A percentile compares a stretch with the other conserved stretches of the same genome.
Evolutionary conservation across 2,329 filamentous ascomycete species (phyloP).

Genomic region (Phaeoacremonium minimum): DNA sequence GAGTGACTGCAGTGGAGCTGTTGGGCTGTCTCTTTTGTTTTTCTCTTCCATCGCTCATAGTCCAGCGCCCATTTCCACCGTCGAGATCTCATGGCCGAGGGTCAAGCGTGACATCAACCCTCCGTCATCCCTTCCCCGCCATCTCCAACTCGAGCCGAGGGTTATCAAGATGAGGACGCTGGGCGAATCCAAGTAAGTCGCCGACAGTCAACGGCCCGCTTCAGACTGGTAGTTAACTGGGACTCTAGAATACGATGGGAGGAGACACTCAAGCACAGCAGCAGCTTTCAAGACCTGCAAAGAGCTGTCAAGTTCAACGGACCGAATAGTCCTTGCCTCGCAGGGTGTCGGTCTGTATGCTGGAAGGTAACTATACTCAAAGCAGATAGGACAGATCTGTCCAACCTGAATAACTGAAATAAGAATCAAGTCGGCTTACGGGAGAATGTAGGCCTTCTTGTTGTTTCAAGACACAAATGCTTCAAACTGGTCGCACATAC

Average conservation of each 20-base stretch:
- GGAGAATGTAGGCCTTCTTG: conserved; percentile 73
- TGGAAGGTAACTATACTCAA: conserved; percentile 61
- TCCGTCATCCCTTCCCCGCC: too few relatives aligned
- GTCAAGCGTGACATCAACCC: too few relatives aligned
- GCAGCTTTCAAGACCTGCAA: conserved; percentile 57
- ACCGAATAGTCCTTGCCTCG: conserved; percentile 57
- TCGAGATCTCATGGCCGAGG: too few relatives aligned
- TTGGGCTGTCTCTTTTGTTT: too few relatives aligned
- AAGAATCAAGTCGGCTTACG: too few relatives aligned
- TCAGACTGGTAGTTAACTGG: neutral
- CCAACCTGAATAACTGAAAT: conserved; percentile 6
- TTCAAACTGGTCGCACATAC: conserved; percentile 62
- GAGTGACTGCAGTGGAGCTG: too few relatives aligned
- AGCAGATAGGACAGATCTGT: neutral
- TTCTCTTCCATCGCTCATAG: too few relatives aligned
- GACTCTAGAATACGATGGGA: conserved; percentile 61
- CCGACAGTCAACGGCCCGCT: too few relatives aligned
- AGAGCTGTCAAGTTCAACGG: conserved; percentile 59
- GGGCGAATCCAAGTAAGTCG: conserved; percentile 45
- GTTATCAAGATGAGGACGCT: conserved; percentile 43
- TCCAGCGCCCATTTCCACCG: too few relatives aligned
- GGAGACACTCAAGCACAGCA: conserved; percentile 53
- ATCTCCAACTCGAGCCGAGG: too few relatives aligned
- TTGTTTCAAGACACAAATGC: conserved; percentile 66
- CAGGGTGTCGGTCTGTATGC: conserved; percentile 78